Base-by-base conservation (phyloP, 352 stramenopile genomes). In the Phytophthora sansomeana region DNA sequence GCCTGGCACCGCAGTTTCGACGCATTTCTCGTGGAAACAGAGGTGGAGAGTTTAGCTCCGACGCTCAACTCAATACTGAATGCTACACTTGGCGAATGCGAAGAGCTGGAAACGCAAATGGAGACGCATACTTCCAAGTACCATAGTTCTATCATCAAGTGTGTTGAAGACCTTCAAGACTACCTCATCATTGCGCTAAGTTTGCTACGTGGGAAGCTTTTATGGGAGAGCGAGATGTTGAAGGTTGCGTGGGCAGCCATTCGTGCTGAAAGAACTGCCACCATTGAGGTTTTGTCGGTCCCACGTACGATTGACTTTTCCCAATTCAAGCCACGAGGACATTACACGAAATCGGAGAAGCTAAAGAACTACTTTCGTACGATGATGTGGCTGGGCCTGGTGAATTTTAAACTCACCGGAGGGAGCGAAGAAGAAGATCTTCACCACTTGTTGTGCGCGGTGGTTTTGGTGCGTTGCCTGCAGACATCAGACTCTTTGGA, bases 1-100 rank as follows among this genome's bases (percentile, higher is more conserved):
- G 71, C 67, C 6, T 80, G 67, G 63, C 72, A 74, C 36, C 63
- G 67, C 36, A 76, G 62, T 52, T 79, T 76, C n/a, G 67, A 76
- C 42, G 65, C 59, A 10, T 66, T 72, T 47, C 14, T 78, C 6
- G 44, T 69, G 35, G 39, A 69, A 17, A 33, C 69, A 13, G 59
- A 75, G 32, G 13, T 41, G 7, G 62, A 17, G 14, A 50, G 36
- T 35, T 10, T 72, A 16, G 6, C n/a, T 16, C 41, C 52, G n/a
- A 17, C 48, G 11, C 28, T 73, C 41, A 1, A 16, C 51, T 26
- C 8, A 26, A 57, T 57, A 48, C 21, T 58, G 50, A 17, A 58
- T 6, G 13, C 4, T 58, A n/a, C 36, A 33, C 48, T 56, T 30
- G 32, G 11, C 13, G 39, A 26, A 42, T 26, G 30, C 16, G 1